Evolutionary conservation across 164 flowering plant species (phyloP), one percentile per base, ranked within the genome.

Genomic region (Stephania yunnanensis): DNA sequence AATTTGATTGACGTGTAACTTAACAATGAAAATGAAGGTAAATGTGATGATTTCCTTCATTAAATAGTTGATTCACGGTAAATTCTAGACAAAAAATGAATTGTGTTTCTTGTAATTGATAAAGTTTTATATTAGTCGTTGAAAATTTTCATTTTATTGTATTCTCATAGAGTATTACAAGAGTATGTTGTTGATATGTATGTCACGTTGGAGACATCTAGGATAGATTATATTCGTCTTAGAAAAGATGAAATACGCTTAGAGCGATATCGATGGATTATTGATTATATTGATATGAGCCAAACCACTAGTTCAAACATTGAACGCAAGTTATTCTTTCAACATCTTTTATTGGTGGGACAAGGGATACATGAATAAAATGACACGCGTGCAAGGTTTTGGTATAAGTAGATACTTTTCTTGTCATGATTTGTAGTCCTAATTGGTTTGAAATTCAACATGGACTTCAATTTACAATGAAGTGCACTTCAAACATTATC

Each of bases 261-360:
- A 12, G 15, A 63, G 15, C 25, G 0, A 63, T 63, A 63, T 63
- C 67, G 9, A 63, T 17, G 67, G n/a, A 63, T 63, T 12, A 17
- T 63, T 7, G 17, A 63, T 63, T 17, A 7, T 63, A 20, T 63
- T 17, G 67, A 17, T 63, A 20, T 6, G 9, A 20, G 67, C 15
- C 20, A 63, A 63, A 20, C 25, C 7, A 63, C 9, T 7, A 20
- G 67, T 12, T 2, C n/a, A 17, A 63, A 63, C 3, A 20, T 70
- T 45, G 72, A 29, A 15, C 20, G 29, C 20, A 70, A 29, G 46
- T 17, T 20, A n/a, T 45, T 1, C 30, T 70, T 31, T 22, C 3
- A 11, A 53, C 55, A 13, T 70, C 72, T 17, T 46, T 31, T 46
- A 46, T 45, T 70, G 72, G 72, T 15, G 45, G 72, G 20, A 46